These are phyloP conservation scores for Lactifluus pinguis DNA, from an alignment of 768 basidiomycete genomes.

Conservation along the genomic window DNA sequence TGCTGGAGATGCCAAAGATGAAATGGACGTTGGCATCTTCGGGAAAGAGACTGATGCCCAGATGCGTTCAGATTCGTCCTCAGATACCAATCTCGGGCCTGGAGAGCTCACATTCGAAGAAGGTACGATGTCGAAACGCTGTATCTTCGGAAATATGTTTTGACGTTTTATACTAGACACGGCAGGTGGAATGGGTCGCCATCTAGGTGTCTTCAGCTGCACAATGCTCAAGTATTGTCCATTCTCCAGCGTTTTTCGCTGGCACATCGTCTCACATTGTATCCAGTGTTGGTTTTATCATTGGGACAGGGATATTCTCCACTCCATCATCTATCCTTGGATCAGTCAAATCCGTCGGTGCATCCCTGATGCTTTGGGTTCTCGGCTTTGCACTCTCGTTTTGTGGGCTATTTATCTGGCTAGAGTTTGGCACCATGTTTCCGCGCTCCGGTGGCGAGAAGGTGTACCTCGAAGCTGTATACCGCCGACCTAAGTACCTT, in stretches of 20 bases:
- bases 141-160: background rate
- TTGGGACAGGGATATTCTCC: slow-evolving; percentile 59
- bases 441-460: slow-evolving; percentile 56
- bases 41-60: background rate
- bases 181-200: slow-evolving; percentile 49
- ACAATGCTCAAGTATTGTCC: slow-evolving; percentile 40
- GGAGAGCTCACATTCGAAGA: slow-evolving; percentile 43
- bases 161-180: slow-evolving; percentile 27
- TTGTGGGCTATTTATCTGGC: slow-evolving; percentile 54
- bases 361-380: slow-evolving; percentile 56
- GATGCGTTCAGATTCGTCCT: slow-evolving; percentile 9
- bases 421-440: slow-evolving; percentile 56
- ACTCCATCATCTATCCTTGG: slow-evolving; percentile 51
- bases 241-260: background rate
- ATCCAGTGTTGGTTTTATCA: slow-evolving; percentile 42
- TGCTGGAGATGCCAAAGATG: background rate
- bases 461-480: slow-evolving; percentile 51
- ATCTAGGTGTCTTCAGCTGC: slow-evolving; percentile 47
- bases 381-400: slow-evolving; percentile 50
- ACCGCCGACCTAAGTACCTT: slow-evolving; percentile 37
- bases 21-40: background rate
- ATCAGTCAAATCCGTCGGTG: slow-evolving; percentile 49
- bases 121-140: slow-evolving; percentile 26
- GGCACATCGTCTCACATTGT: background rate
- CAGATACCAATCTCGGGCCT: slow-evolving; percentile 30